Percentiles rank a stretch among this genome's conserved stretches.
Conservation (phyloP, 176 grass and related monocot species). For the Musa beccarii region DNA sequence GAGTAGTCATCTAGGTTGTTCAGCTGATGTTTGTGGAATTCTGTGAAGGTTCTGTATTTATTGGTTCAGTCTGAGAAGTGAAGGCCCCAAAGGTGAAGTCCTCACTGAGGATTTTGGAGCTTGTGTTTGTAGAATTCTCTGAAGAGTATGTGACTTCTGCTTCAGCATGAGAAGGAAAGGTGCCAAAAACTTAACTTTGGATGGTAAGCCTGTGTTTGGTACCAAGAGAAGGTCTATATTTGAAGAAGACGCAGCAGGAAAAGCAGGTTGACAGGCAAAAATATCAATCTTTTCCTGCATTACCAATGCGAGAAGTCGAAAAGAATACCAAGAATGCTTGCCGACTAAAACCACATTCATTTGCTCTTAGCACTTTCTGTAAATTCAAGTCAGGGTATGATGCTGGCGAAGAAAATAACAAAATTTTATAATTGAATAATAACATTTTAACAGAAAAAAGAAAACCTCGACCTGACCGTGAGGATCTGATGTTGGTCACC, state of each 20-base stretch:
- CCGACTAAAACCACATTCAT: too few species aligned
- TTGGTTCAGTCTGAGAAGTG: not conserved
- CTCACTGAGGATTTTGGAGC: constrained; percentile 4
- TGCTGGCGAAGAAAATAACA: not conserved
- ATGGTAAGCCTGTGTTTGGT: constrained; percentile 20
- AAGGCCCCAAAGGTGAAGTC: not conserved
- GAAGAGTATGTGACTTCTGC: constrained; percentile 15
- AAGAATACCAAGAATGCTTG: not conserved
- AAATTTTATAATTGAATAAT: not conserved
- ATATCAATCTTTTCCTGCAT: constrained; percentile 24
- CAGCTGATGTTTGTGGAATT: constrained; percentile 18
- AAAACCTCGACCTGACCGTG: constrained; percentile 44
- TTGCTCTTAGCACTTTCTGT: too few species aligned
- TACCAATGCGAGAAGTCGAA: not conserved
- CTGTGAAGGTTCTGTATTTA: constrained; percentile 26
- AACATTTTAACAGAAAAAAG: not conserved
- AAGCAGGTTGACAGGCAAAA: constrained; percentile 3
- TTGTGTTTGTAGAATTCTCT: constrained; percentile 33
- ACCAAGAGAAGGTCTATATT: constrained; percentile 40
- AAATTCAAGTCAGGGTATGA: not conserved
- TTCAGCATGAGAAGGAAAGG: constrained; percentile 53
- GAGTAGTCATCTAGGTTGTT: constrained; percentile 14
- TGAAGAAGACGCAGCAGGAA: constrained; percentile 12
- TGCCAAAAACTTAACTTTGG: constrained; percentile 49
- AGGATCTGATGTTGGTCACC: constrained; percentile 32